Base-by-base conservation (phyloP, 148 eudicot genomes). In the Camellia japonica region DNA sequence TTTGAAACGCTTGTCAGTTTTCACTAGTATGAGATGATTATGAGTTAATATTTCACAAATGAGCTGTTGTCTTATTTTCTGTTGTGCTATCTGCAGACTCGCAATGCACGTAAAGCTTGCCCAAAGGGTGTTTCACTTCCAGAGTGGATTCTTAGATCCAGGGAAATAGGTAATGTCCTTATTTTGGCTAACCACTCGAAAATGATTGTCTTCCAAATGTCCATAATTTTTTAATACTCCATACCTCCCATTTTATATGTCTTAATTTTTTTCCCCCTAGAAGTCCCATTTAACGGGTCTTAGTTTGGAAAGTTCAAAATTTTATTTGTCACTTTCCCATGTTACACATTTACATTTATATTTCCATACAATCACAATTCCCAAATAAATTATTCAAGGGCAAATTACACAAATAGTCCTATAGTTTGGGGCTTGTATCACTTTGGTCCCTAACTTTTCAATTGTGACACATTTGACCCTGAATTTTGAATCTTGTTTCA, bases 61-160 rank as follows among this genome's bases (percentile, higher is more conserved):
- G n/a, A 23, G 8, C 56, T 56, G 30, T 59, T 49, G 46, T 42
- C 9, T 18, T 58, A 30, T 73, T 79, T 73, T 68, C 81, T 82
- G 58, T 84, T 62, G 69, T 84, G 81, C 85, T 59, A 41, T 76
- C 38, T 76, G 83, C 79, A 95, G 98, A 90, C 97, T 78, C 86
- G 92, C 66, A 91, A 93, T 93, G 92, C 89, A 59, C 97, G 97
- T 14, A 95, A 95, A 85, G 96, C 97, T 73, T 95, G 97, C 84
- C 98, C 92, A 42, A 81, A 79, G 78, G 97, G 93, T 54, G 82
- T 90, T 81, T 80, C 90, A 38, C 89, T 88, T 81, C 98, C 98
- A 9, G 90, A 90, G 63, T 95, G 98, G 98, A 89, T 93, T 83
- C 77, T 82, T 79, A 89, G 92, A 76, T 85, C 98, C 69, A 93